Conservation (phyloP, 169 alveolate species). For the Plasmodium vinckei region DNA sequence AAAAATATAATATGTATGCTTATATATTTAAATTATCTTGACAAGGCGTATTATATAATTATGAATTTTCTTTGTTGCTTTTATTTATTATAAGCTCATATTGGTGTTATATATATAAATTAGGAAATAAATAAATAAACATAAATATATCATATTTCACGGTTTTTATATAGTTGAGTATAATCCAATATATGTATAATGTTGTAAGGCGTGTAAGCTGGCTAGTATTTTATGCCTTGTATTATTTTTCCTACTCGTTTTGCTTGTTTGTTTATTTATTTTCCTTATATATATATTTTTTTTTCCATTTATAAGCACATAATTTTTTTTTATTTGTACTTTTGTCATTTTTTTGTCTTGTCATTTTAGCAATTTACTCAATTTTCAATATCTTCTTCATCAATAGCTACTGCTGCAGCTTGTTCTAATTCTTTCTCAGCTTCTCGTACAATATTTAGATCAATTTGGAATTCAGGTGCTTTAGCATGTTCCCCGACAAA, state of each 20-base stretch:
- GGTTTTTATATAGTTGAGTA: neutral
- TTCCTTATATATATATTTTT: neutral
- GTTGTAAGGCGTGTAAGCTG: neutral
- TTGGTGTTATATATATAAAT: neutral
- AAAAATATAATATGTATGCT: neutral
- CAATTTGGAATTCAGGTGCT: slow-evolving; percentile 93
- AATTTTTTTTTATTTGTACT: no score
- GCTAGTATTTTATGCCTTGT: neutral
- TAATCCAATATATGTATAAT: neutral
- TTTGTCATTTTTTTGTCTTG: neutral
- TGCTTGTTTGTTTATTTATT: neutral
- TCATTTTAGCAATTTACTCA: neutral
- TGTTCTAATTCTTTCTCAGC: slow-evolving; percentile 92
- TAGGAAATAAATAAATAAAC: neutral
- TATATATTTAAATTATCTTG: slow-evolving; percentile 27
- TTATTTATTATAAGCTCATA: neutral
- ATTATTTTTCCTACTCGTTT: neutral
- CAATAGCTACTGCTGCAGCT: slow-evolving; percentile 94
- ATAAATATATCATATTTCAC: neutral
- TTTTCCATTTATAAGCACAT: neutral
- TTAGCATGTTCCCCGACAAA: slow-evolving; percentile 93
- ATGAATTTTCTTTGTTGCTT: neutral
- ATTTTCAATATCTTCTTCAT: slow-evolving; percentile 88
- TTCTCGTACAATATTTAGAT: slow-evolving; percentile 89
- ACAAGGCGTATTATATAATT: slow-evolving; percentile 28